Conservation (phyloP, 768 basidiomycete species). For the Phanerodontia chrysosporium region DNA sequence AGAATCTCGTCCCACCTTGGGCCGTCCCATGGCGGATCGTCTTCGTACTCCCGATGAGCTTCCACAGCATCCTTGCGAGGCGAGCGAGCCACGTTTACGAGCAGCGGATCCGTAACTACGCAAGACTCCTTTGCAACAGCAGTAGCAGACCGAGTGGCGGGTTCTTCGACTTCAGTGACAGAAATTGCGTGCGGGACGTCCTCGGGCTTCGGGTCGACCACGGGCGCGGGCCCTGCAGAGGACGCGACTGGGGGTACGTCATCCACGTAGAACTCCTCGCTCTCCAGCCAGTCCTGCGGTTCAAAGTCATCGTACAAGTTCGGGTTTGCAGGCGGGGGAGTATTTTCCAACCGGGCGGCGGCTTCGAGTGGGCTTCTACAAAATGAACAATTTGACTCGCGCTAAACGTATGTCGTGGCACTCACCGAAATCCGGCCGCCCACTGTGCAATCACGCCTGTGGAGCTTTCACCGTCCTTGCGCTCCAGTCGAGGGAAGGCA, state of each 20-base stretch:
- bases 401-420: background rate
- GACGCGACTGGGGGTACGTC: background rate
- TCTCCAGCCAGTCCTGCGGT: background rate
- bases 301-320: background rate
- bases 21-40: slow-evolving; percentile 25
- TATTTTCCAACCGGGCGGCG: background rate
- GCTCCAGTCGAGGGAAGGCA: background rate
- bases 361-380: background rate
- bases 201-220: background rate
- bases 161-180: background rate
- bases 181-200: background rate
- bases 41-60: slow-evolving; percentile 9
- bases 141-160: background rate
- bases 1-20: slow-evolving; percentile 22
- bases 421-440: background rate
- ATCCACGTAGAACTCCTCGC: background rate
- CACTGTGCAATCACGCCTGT: background rate
- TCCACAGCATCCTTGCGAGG: background rate
- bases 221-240: background rate
- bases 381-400: background rate
- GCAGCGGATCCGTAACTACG: background rate
- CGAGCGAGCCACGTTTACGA: background rate
- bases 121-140: background rate
- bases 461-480: slow-evolving; percentile 1
- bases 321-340: background rate